These are phyloP conservation scores for Ruellia speciosa DNA, from an alignment of 305 asterid genomes.

Conservation along the genomic window DNA sequence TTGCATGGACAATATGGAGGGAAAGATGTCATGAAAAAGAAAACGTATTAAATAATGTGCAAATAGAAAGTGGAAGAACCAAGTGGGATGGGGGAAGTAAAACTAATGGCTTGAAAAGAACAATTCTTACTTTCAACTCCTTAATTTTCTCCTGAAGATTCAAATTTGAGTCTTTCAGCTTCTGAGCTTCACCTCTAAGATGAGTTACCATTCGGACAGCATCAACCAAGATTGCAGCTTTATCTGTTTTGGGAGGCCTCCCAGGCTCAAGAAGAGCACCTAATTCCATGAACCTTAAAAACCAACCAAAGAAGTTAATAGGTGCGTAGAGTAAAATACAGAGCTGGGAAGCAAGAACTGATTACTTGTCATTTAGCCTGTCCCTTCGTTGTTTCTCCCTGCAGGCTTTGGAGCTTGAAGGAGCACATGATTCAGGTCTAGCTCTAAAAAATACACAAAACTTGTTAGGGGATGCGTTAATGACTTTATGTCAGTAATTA, in stretches of 20 bases:
- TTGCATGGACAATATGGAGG: too few relatives aligned
- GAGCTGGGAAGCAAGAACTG: slow-evolving; percentile 13
- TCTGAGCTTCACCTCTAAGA: slow-evolving; percentile 54
- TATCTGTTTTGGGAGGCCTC: slow-evolving; percentile 68
- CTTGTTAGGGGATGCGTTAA: background rate
- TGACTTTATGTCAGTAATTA: background rate
- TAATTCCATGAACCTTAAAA: slow-evolving; percentile 52
- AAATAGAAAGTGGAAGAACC: too few relatives aligned
- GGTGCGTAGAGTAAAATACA: slow-evolving; percentile 13
- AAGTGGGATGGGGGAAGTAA: too few relatives aligned
- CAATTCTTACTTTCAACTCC: slow-evolving; percentile 56
- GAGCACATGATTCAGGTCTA: slow-evolving; percentile 58
- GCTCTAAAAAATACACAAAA: slow-evolving; percentile 36
- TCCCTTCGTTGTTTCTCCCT: slow-evolving; percentile 90
- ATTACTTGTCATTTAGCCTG: slow-evolving; percentile 80
- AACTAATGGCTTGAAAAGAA: too few relatives aligned
- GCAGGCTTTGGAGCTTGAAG: slow-evolving; percentile 84
- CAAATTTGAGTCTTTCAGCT: slow-evolving; percentile 59
- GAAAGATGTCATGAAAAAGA: too few relatives aligned
- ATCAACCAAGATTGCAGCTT: slow-evolving; percentile 63
- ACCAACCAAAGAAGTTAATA: background rate
- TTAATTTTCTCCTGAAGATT: slow-evolving; percentile 64
- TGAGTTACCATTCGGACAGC: slow-evolving; percentile 72
- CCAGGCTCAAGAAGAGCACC: slow-evolving; percentile 73
- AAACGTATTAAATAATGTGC: too few relatives aligned